Evolutionary conservation across 169 alveolate genomes (phyloP).

Genomic region (Eimeria acervulina): DNA sequence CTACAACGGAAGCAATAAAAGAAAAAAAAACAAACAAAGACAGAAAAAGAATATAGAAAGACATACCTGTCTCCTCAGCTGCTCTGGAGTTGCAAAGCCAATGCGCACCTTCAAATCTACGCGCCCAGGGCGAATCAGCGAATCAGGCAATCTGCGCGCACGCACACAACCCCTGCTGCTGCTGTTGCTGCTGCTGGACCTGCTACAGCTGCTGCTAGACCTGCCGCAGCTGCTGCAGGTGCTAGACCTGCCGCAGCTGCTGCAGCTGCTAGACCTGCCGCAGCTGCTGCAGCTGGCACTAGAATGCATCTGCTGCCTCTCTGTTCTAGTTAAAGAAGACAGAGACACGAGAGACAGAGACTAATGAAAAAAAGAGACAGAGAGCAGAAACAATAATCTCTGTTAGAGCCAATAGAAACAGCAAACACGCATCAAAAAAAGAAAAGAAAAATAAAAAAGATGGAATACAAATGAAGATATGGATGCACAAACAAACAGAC

Average conservation of each 20-base stretch:
- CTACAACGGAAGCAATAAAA: no score
- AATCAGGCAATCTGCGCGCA: slow-evolving; percentile 86
- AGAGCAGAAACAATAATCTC: no score
- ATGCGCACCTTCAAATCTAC: slow-evolving; percentile 90
- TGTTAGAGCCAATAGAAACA: background rate
- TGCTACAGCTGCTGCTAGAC: background rate
- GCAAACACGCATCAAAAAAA: background rate
- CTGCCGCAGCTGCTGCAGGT: background rate
- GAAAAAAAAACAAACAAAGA: no score
- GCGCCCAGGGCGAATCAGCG: slow-evolving; percentile 91
- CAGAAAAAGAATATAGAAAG: background rate
- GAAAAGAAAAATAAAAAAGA: background rate
- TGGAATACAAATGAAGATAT: no score
- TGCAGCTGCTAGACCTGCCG: background rate
- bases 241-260: background rate
- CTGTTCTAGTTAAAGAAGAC: no score
- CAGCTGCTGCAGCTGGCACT: background rate
- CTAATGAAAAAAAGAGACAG: background rate
- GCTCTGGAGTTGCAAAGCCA: slow-evolving; percentile 88
- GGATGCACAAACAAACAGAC: no score
- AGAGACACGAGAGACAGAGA: slow-evolving; percentile 6
- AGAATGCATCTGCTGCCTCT: no score
- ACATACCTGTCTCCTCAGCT: slow-evolving; percentile 84
- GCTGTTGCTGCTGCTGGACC: background rate
- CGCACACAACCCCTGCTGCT: background rate